Evolutionary conservation across 75 land plant genomes (phyloP).

Genomic region (Sequoia sempervirens): DNA sequence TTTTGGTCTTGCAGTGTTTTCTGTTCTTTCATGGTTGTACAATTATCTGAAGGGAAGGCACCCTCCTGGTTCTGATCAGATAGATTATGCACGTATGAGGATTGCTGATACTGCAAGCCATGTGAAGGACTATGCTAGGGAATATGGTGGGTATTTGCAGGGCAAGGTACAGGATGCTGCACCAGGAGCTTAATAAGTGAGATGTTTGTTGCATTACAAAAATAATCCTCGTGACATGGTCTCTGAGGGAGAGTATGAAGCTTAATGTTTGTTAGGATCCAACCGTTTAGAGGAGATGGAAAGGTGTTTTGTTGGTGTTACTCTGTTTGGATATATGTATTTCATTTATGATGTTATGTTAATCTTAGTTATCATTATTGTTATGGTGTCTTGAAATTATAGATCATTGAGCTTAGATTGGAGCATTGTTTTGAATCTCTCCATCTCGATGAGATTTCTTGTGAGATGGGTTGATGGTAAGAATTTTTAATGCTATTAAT

Average conservation of each 20-base stretch:
- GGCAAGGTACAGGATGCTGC: constrained; percentile 52
- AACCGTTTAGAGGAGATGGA: background rate
- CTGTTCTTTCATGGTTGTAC: constrained; percentile 64
- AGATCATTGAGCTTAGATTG: background rate
- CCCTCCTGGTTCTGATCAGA: constrained; percentile 68
- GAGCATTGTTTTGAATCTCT: no score
- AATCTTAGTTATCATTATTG: background rate
- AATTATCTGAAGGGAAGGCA: constrained; percentile 60
- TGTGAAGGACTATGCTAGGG: constrained; percentile 65
- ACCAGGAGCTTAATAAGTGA: constrained; percentile 53
- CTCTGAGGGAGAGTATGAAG: background rate
- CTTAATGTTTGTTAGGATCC: background rate
- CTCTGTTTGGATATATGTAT: background rate
- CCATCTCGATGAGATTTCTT: no score
- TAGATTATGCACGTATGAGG: constrained; percentile 63
- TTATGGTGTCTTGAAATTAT: background rate
- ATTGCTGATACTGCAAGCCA: constrained; percentile 65
- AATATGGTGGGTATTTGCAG: constrained; percentile 59
- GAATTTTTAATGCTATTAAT: no score
- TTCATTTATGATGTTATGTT: background rate
- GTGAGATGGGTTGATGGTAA: no score
- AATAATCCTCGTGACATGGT: background rate
- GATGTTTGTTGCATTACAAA: background rate
- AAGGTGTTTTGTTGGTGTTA: background rate
- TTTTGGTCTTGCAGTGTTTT: constrained; percentile 30